Conservation (phyloP, 75 land plant genomes). For the Gnetum montanum region DNA sequence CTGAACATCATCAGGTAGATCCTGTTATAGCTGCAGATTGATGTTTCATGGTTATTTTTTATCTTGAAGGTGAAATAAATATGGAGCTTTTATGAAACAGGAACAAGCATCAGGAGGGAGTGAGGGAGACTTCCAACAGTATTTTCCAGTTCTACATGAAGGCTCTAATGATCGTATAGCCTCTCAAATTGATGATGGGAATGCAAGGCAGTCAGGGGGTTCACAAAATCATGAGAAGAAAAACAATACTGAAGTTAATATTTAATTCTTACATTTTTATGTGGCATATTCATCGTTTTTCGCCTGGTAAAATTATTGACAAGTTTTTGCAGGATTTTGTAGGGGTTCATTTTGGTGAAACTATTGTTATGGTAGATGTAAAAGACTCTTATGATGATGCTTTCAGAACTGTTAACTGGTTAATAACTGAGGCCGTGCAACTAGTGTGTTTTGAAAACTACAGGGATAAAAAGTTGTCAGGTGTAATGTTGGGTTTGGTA, state of each 20-base stretch:
- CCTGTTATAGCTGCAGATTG: no score
- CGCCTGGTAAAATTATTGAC: no score
- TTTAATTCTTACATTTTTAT: no score
- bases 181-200: background rate
- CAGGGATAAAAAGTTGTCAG: constrained; percentile 42
- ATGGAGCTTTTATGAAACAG: no score
- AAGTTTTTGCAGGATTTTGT: constrained; percentile 26
- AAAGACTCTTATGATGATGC: constrained; percentile 7
- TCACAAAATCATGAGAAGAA: background rate
- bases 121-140: no score
- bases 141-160: no score
- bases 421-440: constrained; percentile 54
- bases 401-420: constrained; percentile 25
- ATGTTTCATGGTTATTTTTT: no score
- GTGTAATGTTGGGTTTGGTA: no score
- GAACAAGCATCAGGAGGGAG: no score
- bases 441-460: constrained; percentile 34
- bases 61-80: no score
- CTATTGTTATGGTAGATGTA: constrained; percentile 31
- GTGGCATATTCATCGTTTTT: background rate
- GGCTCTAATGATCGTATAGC: background rate
- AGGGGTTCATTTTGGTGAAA: constrained; percentile 41
- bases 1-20: no score
- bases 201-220: background rate
- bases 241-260: background rate